Percentiles rank a stretch among this genome's conserved stretches.
These are phyloP conservation scores for Ruellia speciosa DNA, from an alignment of 305 asterid species.

Conservation along the genomic window DNA sequence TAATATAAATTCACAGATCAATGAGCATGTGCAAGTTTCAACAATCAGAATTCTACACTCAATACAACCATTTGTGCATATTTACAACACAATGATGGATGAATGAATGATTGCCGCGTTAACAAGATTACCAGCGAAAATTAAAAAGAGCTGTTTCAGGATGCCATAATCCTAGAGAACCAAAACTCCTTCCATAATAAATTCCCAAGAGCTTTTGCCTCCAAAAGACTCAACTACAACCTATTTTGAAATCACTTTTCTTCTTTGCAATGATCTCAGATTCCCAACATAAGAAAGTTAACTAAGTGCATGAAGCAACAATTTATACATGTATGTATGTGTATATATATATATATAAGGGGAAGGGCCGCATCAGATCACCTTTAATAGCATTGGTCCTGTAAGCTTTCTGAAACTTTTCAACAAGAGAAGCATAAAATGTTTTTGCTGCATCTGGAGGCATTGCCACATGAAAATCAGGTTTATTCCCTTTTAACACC, in stretches of 20 bases:
- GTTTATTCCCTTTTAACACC: conserved; percentile 80
- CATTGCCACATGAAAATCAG: conserved; percentile 96
- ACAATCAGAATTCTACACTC: not conserved
- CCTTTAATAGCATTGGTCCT: conserved; percentile 64
- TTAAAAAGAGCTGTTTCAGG: conserved; percentile 5
- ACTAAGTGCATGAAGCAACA: not conserved
- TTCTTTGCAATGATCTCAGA: not conserved
- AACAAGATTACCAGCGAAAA: not conserved
- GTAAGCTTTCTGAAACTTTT: conserved; percentile 66
- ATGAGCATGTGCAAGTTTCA: not conserved
- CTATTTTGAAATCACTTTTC: not conserved
- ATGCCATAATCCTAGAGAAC: not conserved
- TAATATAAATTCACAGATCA: not conserved
- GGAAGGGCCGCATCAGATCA: conserved; percentile 22
- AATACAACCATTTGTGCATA: too few species aligned
- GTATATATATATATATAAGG: too few species aligned
- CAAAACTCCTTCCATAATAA: conserved; percentile 4
- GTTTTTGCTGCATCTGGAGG: conserved; percentile 71
- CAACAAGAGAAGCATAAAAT: conserved; percentile 69
- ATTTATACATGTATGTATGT: not conserved
- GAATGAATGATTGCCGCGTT: not conserved
- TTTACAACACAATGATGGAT: too few species aligned
- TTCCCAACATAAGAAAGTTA: not conserved
- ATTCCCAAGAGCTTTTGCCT: conserved; percentile 2
- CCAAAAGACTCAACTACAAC: not conserved